Conservation (phyloP, 2,329 filamentous ascomycete genomes). For the Botrytis hyacinthi region DNA sequence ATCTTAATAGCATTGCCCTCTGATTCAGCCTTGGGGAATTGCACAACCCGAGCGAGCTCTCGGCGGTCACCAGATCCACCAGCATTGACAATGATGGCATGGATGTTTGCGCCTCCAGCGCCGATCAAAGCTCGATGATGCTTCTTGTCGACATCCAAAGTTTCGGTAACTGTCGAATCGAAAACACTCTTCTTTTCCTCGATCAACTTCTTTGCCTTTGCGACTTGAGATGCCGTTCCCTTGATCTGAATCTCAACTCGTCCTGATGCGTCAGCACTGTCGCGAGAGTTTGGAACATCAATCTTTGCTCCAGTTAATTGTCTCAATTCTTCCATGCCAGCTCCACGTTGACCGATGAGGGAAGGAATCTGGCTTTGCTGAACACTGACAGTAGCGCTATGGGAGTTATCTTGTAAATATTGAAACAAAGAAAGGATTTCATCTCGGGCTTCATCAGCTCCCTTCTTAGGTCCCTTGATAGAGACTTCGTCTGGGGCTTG, state of each 20-base stretch:
- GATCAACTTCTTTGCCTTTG: slow-evolving; percentile 85
- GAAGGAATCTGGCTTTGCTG: slow-evolving; percentile 92
- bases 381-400: slow-evolving; percentile 75
- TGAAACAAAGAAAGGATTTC: slow-evolving; percentile 87
- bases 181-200: slow-evolving; percentile 84
- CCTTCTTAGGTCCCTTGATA: slow-evolving; percentile 87
- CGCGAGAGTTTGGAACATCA: slow-evolving; percentile 80
- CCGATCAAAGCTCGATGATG: slow-evolving; percentile 90
- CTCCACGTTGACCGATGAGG: slow-evolving; percentile 85
- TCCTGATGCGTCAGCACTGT: slow-evolving; percentile 62
- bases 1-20: slow-evolving; percentile 82
- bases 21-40: slow-evolving; percentile 87
- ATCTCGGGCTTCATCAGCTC: slow-evolving; percentile 86
- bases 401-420: slow-evolving; percentile 85
- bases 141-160: slow-evolving; percentile 89
- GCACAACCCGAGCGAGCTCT: slow-evolving; percentile 82
- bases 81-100: slow-evolving; percentile 80
- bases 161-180: slow-evolving; percentile 82
- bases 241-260: slow-evolving; percentile 86
- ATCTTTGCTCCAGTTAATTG: slow-evolving; percentile 83
- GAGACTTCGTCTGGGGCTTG: slow-evolving; percentile 87
- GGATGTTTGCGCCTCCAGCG: slow-evolving; percentile 77
- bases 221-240: slow-evolving; percentile 87
- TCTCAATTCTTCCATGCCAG: slow-evolving; percentile 86
- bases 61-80: slow-evolving; percentile 86